Evolutionary conservation across 2,329 filamentous ascomycete genomes (phyloP), one percentile per base, ranked within the genome.

Genomic region (Pseudopyrenochaeta lycopersici): DNA sequence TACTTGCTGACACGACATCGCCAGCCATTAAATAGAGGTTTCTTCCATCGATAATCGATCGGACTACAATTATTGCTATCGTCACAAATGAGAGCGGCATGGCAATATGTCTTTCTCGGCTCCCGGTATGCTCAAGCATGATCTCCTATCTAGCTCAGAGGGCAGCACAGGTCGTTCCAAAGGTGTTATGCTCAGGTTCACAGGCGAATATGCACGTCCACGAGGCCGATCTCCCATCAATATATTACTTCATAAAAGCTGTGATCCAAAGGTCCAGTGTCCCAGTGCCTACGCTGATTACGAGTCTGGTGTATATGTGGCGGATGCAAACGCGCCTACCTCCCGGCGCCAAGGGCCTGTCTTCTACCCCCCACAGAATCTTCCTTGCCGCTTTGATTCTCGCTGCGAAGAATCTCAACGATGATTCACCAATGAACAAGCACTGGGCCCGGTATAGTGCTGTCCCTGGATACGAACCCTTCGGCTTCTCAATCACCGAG

Each of bases 391-490:
- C 90, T 10, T 87, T 94, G 63, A 95, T 94, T 71, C 80, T 88
- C 35, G 88, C 94, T 1, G 94, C 95, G 67, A 98, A 98, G 87
- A 97, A 97, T 77, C 85, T 97, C 65, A 98, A 98, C 77, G 95
- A 98, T 82, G 96, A 92, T 59, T 97, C 92, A 10, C 94, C 94
- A 57, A 97, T 97, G 88, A 98, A 98, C 86, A 97, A 97, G 87
- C 94, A 98, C 84, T 98, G 94, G 94, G 92, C 94, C 60, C 89
- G 88, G 68, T 98, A 97, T 82, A 96, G 90, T 54, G 81, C 88
- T 69, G 88, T 97, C 66, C 84, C 83, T 60, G 85, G 85, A 42
- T 89, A 82, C 74, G 86, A 87, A 6, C 85, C 82, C 70, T 98
- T 97, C 71, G 90, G 92, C 67, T 98, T 98, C 83, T 93, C 88